Evolutionary conservation across 345 rosid genomes (phyloP).

Genomic region (Gossypium sturtianum): DNA sequence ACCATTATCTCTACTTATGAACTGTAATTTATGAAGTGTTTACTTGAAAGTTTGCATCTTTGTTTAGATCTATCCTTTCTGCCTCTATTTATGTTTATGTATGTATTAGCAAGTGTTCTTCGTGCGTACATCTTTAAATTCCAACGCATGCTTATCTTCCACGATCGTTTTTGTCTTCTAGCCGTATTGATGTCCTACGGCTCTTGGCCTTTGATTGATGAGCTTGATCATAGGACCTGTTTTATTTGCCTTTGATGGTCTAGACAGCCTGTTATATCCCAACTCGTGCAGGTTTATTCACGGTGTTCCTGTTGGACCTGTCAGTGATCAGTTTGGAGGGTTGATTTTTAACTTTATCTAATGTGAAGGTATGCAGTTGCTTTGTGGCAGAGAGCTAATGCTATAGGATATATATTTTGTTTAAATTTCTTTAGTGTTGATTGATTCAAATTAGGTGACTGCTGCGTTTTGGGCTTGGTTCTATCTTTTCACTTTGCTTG

Average conservation of each 20-base stretch:
- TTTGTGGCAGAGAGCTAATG: constrained; percentile 21
- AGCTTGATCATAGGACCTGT: constrained; percentile 21
- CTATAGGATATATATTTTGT: constrained; percentile 11
- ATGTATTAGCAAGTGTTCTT: not conserved
- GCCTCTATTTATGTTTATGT: not conserved
- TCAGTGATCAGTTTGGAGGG: constrained; percentile 33
- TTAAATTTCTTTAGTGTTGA: constrained; percentile 15
- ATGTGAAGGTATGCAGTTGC: constrained; percentile 44
- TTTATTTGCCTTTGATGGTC: constrained; percentile 32
- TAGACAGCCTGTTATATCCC: constrained; percentile 38
- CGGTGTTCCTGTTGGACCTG: constrained; percentile 38
- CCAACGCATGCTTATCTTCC: not conserved
- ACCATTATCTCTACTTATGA: constrained; percentile 31
- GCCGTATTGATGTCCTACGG: not conserved
- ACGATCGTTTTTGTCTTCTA: not conserved
- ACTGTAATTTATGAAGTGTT: constrained; percentile 18
- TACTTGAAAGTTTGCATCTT: constrained; percentile 12
- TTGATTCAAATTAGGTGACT: constrained; percentile 6
- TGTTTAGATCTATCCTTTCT: not conserved
- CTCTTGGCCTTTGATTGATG: constrained; percentile 10
- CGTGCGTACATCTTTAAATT: not conserved
- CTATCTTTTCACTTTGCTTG: constrained; percentile 13
- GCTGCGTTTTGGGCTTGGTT: constrained; percentile 1
- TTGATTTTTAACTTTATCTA: constrained; percentile 26
- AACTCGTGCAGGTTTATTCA: constrained; percentile 40